Base-by-base conservation (phyloP, 805 yeast genomes). In the Candida krabiensis region DNA sequence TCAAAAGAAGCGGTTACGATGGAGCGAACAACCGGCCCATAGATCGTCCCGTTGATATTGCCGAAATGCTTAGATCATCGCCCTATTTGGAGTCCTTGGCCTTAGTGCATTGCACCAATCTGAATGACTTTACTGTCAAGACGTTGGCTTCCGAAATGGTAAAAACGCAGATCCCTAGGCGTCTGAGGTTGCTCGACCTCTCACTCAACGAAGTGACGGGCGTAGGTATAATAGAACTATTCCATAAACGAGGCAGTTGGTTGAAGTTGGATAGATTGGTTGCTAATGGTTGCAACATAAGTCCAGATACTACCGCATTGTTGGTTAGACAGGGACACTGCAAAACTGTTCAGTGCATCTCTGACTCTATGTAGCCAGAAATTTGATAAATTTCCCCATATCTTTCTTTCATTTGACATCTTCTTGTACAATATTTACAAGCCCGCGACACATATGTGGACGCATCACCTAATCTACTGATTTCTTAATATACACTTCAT, bases 201-300 rank as follows among this genome's bases (percentile, higher is more conserved):
- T 53, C 61, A 9, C 26, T 26, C 6, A 55, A 53, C 38, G 43
- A 41, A 16, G 41, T 56, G 9, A 50, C 51, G 4, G 57, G 60
- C 2, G 49, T 52, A 17, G 61, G 58, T 1, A 29, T 39, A 28
- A 22, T 52, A 13, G 52, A 47, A 2, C 35, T 55, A 30, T 56
- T 70, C 63, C 46, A 43, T 25, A 26, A 30, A 11, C 38, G 38
- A 16, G 28, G 37, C 1, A 37, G 50, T 9, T 46, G 46, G 47
- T 36, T 55, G 8, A 23, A 43, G 9, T 33, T 53, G 7, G 44
- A 41, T 9, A 41, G 30, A 5, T 33, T 55, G 19, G 31, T 32
- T 1, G 41, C 47, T 5, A 40, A 44, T 15, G 53, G 52, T 3
- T 46, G 54, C 30, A 42, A 53, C 26, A 15, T 55, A 8, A 41